Conservation (phyloP, 2,329 filamentous ascomycete species). For the Diaporthe velutina region DNA sequence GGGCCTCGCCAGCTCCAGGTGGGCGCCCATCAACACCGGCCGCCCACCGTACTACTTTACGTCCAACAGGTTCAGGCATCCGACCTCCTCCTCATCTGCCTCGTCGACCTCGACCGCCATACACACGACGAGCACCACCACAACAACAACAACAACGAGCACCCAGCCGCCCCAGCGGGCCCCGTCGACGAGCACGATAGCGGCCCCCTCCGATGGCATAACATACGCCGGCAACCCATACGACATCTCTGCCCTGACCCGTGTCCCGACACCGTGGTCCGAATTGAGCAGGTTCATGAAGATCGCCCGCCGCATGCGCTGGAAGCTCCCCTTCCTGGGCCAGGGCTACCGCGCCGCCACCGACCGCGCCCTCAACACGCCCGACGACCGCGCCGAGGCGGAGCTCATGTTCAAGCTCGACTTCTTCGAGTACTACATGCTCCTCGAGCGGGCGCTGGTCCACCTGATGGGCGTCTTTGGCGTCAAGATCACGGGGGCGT, state of each 20-base stretch:
- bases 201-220: neutral
- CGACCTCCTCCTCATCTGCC: neutral
- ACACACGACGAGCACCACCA: conserved; percentile 7
- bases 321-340: conserved; percentile 74
- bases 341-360: conserved; percentile 66
- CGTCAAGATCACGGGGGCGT: conserved; percentile 60
- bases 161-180: neutral
- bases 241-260: conserved; percentile 26
- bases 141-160: neutral
- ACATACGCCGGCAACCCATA: neutral
- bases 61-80: conserved; percentile 29
- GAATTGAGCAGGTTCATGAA: conserved; percentile 71
- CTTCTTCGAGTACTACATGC: conserved; percentile 82
- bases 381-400: conserved; percentile 54
- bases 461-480: conserved; percentile 75
- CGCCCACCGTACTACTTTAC: conserved; percentile 31
- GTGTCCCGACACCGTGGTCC: conserved; percentile 40
- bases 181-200: neutral
- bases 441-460: conserved; percentile 78
- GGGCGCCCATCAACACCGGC: conserved; percentile 38
- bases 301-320: conserved; percentile 70
- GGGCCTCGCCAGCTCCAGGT: conserved; percentile 36
- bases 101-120: conserved; percentile 6
- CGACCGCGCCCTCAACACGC: conserved; percentile 51
- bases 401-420: conserved; percentile 83